Percentiles rank a stretch among this genome's conserved stretches.
Conservation (phyloP, 176 grass and related monocot species). For the Cenchrus americanus region DNA sequence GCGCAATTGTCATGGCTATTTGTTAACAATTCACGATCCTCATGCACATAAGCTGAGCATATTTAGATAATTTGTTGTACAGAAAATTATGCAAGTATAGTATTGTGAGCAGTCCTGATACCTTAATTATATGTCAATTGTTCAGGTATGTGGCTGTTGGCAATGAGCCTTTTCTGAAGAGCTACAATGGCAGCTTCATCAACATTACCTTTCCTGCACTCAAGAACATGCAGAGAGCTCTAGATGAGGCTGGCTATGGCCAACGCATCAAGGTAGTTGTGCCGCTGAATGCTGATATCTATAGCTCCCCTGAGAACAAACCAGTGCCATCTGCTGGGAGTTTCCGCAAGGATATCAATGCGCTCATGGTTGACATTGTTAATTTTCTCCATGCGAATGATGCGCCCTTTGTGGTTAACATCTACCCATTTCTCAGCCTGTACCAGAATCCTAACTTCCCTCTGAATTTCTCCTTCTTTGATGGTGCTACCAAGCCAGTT, state of each 20-base stretch:
- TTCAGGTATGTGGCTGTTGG: conserved; percentile 91
- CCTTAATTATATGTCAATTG: conserved; percentile 24
- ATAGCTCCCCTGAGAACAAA: conserved; percentile 68
- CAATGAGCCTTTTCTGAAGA: conserved; percentile 85
- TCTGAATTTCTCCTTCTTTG: conserved; percentile 78
- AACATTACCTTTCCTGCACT: conserved; percentile 79
- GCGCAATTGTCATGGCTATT: not conserved
- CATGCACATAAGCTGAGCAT: not conserved
- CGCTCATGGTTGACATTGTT: conserved; percentile 75
- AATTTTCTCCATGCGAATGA: conserved; percentile 72
- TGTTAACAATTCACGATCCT: not conserved
- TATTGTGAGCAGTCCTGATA: conserved; percentile 5
- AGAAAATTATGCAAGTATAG: not conserved
- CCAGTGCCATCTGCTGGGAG: conserved; percentile 75
- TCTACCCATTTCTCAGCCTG: conserved; percentile 80
- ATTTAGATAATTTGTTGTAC: conserved; percentile 20
- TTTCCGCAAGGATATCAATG: conserved; percentile 73
- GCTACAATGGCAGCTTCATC: conserved; percentile 70
- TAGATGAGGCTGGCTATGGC: conserved; percentile 62
- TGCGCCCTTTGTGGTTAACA: conserved; percentile 82
- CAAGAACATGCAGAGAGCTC: conserved; percentile 76
- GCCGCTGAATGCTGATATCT: conserved; percentile 82
- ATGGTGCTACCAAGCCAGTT: conserved; percentile 57
- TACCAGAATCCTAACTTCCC: conserved; percentile 83
- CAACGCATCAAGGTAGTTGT: conserved; percentile 68